These are phyloP conservation scores for Salix dunnii DNA, from an alignment of 345 rosid species.

Conservation along the genomic window DNA sequence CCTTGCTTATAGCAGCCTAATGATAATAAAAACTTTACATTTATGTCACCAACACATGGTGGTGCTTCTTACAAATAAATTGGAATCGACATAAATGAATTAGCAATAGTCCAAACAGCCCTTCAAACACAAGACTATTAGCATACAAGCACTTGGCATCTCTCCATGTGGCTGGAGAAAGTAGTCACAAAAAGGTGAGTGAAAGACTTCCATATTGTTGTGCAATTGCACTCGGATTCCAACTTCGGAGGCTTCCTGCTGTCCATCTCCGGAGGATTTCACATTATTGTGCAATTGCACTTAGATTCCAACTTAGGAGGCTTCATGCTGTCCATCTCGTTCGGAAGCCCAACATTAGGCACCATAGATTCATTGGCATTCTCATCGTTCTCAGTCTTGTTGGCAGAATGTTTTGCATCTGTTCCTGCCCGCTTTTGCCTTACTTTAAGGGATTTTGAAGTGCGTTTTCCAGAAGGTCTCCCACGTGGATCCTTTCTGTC, in stretches of 20 bases:
- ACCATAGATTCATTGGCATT: constrained; percentile 56
- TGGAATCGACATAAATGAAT: constrained; percentile 32
- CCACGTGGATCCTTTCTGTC: constrained; percentile 50
- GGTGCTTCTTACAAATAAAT: constrained; percentile 35
- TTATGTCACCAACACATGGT: no score
- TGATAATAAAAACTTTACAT: no score
- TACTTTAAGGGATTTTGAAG: constrained; percentile 51
- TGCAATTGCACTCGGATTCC: constrained; percentile 95
- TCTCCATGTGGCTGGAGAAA: background rate
- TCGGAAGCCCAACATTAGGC: constrained; percentile 58
- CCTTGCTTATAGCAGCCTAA: no score
- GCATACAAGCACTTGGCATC: constrained; percentile 15
- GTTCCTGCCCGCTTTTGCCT: constrained; percentile 54
- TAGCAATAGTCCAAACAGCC: constrained; percentile 40
- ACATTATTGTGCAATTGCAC: constrained; percentile 98
- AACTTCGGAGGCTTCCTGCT: constrained; percentile 74
- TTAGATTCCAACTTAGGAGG: constrained; percentile 91
- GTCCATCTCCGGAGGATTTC: constrained; percentile 54
- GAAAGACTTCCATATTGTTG: constrained; percentile 66
- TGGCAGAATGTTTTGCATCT: constrained; percentile 38
- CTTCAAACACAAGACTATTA: constrained; percentile 28
- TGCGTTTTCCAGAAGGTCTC: constrained; percentile 44
- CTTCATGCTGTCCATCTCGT: constrained; percentile 53
- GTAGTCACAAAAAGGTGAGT: background rate
- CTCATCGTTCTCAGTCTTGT: constrained; percentile 74